Percentiles rank a stretch among this genome's conserved stretches.
Conservation (phyloP, 768 basidiomycete species). For the Termitomyces sp. region DNA sequence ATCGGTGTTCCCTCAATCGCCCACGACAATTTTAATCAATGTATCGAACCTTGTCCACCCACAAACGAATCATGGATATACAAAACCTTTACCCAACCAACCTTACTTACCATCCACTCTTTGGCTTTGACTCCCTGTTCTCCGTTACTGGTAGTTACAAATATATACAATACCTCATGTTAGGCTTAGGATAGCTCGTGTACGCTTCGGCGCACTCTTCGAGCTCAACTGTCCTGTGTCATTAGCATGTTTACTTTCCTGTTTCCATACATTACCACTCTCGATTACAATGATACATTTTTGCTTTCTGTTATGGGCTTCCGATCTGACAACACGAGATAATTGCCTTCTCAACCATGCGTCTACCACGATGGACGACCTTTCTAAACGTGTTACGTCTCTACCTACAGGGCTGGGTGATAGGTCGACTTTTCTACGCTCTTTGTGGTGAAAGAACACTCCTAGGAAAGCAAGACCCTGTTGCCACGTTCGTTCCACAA, state of each 20-base stretch:
- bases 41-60: constrained; percentile 1
- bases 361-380: constrained; percentile 2
- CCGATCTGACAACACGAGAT: not conserved
- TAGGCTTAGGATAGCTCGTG: constrained; percentile 16
- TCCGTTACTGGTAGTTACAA: not conserved
- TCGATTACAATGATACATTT: not conserved
- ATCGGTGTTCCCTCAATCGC: not conserved
- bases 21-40: not conserved
- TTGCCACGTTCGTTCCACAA: not conserved
- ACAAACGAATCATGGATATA: constrained; percentile 6
- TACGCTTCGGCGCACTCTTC: constrained; percentile 8
- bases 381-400: constrained; percentile 2
- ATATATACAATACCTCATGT: constrained; percentile 13
- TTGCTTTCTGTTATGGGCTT: not conserved
- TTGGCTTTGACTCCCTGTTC: not conserved
- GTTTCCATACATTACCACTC: constrained; percentile 5
- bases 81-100: not conserved
- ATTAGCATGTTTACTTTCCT: not conserved
- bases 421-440: not conserved
- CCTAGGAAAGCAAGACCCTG: not conserved
- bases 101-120: not conserved
- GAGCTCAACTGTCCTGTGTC: constrained; percentile 4
- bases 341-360: not conserved
- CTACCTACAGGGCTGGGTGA: not conserved
- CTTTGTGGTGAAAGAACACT: not conserved